phyloP scores from a whole-genome alignment of 78 protist genomes.

The Tieghemostelium lacteum region DNA sequence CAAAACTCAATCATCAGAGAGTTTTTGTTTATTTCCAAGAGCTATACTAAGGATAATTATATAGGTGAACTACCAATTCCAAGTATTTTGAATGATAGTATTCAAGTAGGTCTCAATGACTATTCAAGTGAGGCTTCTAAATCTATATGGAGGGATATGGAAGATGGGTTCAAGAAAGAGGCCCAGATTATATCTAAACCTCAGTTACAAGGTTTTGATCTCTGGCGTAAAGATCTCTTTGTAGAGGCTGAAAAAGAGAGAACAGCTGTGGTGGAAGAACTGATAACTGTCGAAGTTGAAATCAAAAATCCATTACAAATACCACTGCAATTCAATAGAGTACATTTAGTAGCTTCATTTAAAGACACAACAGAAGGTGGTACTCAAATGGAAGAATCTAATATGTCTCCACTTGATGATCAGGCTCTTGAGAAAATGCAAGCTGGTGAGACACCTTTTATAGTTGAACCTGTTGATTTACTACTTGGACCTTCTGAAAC shows the following conservation, averaged over 20 bases:
- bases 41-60: conserved; percentile 46
- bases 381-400: conserved; percentile 26
- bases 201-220: conserved; percentile 66
- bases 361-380: conserved; percentile 6
- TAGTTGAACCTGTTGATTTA: conserved; percentile 51
- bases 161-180: conserved; percentile 66
- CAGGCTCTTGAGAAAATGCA: conserved; percentile 10
- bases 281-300: conserved; percentile 55
- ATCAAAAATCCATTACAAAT: conserved; percentile 66
- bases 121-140: conserved; percentile 42
- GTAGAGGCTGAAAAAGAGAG: conserved; percentile 57
- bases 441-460: conserved; percentile 26
- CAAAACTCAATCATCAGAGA: conserved; percentile 74
- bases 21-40: conserved; percentile 55
- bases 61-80: conserved; percentile 66
- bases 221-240: conserved; percentile 46
- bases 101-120: conserved; percentile 19
- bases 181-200: conserved; percentile 51
- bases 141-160: conserved; percentile 68
- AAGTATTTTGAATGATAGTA: conserved; percentile 21
- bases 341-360: conserved; percentile 58
- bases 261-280: conserved; percentile 67
- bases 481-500: conserved; percentile 49
- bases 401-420: conserved; percentile 77
- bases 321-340: conserved; percentile 72